phyloP scores from a whole-genome alignment of 2,329 filamentous ascomycete species.

The Diaporthe humulicola region DNA sequence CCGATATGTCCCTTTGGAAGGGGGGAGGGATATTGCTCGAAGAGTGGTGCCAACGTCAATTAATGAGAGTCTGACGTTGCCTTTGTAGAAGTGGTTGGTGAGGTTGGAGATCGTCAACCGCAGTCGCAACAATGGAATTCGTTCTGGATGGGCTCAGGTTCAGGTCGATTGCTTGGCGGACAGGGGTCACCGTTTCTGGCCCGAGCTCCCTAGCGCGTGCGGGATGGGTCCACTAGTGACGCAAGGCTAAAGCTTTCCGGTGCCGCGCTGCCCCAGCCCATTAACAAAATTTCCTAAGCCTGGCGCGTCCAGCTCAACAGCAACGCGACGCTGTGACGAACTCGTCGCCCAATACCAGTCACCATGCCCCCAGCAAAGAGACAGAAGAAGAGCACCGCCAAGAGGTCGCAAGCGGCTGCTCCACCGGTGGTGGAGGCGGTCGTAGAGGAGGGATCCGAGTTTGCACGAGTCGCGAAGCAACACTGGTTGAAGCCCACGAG shows the following conservation, averaged over 20 bases:
- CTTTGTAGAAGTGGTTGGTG: not conserved
- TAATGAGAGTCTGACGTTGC: not conserved
- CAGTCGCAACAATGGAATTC: constrained; percentile 13
- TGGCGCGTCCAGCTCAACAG: constrained; percentile 28
- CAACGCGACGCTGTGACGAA: constrained; percentile 38
- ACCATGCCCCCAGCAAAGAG: constrained; percentile 72
- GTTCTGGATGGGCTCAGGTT: constrained; percentile 3
- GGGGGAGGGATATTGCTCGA: not conserved
- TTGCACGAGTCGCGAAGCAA: constrained; percentile 83
- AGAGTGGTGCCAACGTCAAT: not conserved
- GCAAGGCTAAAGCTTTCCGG: constrained; percentile 31
- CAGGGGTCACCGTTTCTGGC: constrained; percentile 14
- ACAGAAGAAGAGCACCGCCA: constrained; percentile 65
- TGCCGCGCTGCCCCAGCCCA: constrained; percentile 13
- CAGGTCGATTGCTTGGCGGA: not conserved
- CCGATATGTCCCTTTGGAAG: not conserved
- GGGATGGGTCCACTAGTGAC: constrained; percentile 31
- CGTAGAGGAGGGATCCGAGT: constrained; percentile 71
- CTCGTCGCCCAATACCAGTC: constrained; percentile 37
- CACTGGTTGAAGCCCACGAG: constrained; percentile 83
- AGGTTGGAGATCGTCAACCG: not conserved
- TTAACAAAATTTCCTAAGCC: constrained; percentile 35
- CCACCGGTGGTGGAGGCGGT: constrained; percentile 78
- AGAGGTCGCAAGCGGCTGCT: constrained; percentile 59
- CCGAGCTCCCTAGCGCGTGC: constrained; percentile 26